phyloP scores from a whole-genome alignment of 176 grass and related monocot genomes.

The Otatea glauca region DNA sequence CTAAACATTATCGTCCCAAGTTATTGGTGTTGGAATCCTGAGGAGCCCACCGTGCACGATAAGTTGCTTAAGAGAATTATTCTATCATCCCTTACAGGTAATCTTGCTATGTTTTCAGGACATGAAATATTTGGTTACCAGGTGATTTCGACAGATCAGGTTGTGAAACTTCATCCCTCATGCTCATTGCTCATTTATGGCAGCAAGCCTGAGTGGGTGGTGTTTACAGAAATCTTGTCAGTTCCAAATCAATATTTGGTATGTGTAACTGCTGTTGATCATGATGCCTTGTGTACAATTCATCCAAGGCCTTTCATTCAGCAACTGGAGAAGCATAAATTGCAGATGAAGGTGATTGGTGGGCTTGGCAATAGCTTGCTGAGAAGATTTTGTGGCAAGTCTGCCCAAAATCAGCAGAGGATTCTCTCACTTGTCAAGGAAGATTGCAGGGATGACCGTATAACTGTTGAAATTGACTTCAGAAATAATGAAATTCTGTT shows the following conservation, averaged over 20 bases:
- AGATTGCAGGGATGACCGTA: constrained; percentile 66
- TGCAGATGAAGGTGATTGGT: constrained; percentile 70
- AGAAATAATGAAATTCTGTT: constrained; percentile 58
- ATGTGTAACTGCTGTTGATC: constrained; percentile 87
- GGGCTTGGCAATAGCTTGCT: constrained; percentile 64
- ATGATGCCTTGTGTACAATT: constrained; percentile 57
- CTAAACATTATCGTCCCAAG: constrained; percentile 77
- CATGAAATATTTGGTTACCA: constrained; percentile 86
- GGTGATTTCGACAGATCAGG: constrained; percentile 70
- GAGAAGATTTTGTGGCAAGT: constrained; percentile 75
- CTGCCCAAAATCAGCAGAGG: constrained; percentile 73
- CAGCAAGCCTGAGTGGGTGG: constrained; percentile 83
- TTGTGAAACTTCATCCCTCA: constrained; percentile 87
- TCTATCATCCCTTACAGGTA: constrained; percentile 75
- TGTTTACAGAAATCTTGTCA: constrained; percentile 90
- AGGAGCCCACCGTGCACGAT: constrained; percentile 59
- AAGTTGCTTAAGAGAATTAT: constrained; percentile 72
- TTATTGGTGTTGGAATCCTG: constrained; percentile 90
- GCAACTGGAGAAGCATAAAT: constrained; percentile 66
- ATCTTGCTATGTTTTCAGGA: constrained; percentile 90
- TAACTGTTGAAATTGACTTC: constrained; percentile 77
- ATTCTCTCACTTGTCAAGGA: constrained; percentile 60
- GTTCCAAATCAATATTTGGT: constrained; percentile 82
- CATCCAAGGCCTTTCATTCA: constrained; percentile 54
- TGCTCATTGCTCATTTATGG: constrained; percentile 71